phyloP scores from a whole-genome alignment of 306 rosid species.

The Inga leiocalycina region DNA sequence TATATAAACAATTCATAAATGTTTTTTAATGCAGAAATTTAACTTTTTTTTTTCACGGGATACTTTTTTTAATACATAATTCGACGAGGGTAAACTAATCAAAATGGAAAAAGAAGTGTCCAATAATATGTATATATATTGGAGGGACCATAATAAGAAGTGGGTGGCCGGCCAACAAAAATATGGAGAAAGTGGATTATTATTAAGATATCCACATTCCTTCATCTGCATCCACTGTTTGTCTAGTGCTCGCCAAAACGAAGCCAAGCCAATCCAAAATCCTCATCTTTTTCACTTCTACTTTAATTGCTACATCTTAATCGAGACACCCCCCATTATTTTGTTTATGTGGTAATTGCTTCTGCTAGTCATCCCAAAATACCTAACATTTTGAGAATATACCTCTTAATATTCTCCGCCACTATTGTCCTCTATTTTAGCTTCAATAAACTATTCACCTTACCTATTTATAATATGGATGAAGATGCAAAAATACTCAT shows the following conservation, averaged over 20 bases:
- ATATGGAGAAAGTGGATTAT: conserved; percentile 33
- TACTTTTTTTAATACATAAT: background rate
- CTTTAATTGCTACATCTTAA: background rate
- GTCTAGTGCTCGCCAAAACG: conserved; percentile 38
- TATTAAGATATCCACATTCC: conserved; percentile 56
- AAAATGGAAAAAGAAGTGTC: conserved; percentile 21
- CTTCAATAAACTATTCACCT: background rate
- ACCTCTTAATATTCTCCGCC: conserved; percentile 13
- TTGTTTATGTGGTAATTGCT: background rate
- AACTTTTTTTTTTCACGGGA: background rate
- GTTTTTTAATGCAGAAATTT: background rate
- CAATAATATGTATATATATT: conserved; percentile 38
- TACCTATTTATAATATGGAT: background rate
- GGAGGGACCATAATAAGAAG: conserved; percentile 32
- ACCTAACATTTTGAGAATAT: conserved; percentile 30
- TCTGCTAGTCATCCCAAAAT: background rate
- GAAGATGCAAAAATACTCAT: too few species aligned
- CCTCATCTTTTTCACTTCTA: conserved; percentile 1
- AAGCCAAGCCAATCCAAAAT: background rate
- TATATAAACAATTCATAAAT: too few species aligned
- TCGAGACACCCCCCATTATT: background rate
- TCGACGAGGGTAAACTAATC: background rate
- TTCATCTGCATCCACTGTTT: conserved; percentile 50
- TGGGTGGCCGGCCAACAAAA: conserved; percentile 54
- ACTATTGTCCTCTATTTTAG: background rate